Conservation (phyloP, 2,329 filamentous ascomycete species). For the Hypomyces rosellus region DNA sequence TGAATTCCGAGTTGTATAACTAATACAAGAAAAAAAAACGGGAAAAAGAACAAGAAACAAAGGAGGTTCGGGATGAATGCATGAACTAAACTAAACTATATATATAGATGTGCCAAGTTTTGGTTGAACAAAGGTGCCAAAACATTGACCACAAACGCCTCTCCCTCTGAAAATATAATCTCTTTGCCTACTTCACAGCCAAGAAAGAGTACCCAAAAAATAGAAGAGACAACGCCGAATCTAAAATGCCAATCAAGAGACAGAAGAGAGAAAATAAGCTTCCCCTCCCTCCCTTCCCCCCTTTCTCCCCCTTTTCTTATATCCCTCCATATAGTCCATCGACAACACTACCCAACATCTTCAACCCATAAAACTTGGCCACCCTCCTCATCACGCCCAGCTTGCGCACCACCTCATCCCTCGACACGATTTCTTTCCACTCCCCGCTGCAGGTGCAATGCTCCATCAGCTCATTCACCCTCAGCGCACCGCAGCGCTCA, state of each 20-base stretch:
- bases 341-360: constrained; percentile 74
- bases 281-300: no score
- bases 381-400: constrained; percentile 68
- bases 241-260: neutral
- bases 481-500: constrained; percentile 59
- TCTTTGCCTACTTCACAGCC: neutral
- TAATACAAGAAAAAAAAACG: neutral
- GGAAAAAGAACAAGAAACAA: no score
- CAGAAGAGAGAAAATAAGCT: no score
- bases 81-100: neutral
- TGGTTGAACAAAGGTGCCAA: neutral
- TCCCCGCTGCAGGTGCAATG: constrained; percentile 88
- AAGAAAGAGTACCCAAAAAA: neutral
- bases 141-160: neutral
- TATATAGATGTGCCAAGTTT: no score
- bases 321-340: constrained; percentile 50
- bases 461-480: constrained; percentile 92
- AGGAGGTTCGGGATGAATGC: neutral
- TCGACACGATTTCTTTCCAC: constrained; percentile 69
- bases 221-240: constrained; percentile 1
- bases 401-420: constrained; percentile 57
- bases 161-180: neutral
- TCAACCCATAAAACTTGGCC: constrained; percentile 70
- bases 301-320: constrained; percentile 20
- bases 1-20: no score